Evolutionary conservation across 495 filamentous ascomycete species (phyloP), one percentile per base, ranked within the genome.

Genomic region (Recurvomyces mirabilis): DNA sequence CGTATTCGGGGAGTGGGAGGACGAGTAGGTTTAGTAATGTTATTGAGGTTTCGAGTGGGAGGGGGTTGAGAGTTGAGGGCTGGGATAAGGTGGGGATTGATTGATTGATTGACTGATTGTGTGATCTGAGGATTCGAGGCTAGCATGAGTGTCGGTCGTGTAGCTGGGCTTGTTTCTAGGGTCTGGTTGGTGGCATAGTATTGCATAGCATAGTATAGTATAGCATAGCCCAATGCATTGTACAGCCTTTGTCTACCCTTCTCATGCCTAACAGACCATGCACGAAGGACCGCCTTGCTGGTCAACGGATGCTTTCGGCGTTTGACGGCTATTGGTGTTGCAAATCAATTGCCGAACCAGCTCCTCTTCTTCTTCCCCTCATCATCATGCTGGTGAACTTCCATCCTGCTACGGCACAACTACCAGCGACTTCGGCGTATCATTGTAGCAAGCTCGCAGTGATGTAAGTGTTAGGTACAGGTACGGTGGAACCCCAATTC

Each of bases 71-170:
- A 30, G 51, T 54, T 5, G 14, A 49, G 35, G 46, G 46, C 1
- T 54, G 51, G 51, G 46, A 44, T 4, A 28, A 40, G 23, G 51
- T 54, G 17, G 51, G 51, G 3, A 54, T 54, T 37, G 51, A 54
- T 46, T 54, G 39, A 49, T n/a, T n/a, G n/a, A n/a, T n/a, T n/a
- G n/a, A n/a, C n/a, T n/a, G n/a, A n/a, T n/a, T n/a, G n/a, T n/a
- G n/a, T n/a, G n/a, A n/a, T n/a, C n/a, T n/a, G n/a, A n/a, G n/a
- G n/a, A n/a, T n/a, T n/a, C n/a, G n/a, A n/a, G n/a, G n/a, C n/a
- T n/a, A n/a, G n/a, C n/a, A n/a, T n/a, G n/a, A n/a, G n/a, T n/a
- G n/a, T n/a, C n/a, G n/a, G n/a, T n/a, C n/a, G n/a, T n/a, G n/a
- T n/a, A n/a, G n/a, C n/a, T n/a, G n/a, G n/a, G n/a, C n/a, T n/a